These are phyloP conservation scores for Copromyces sp. DNA, from an alignment of 495 filamentous ascomycete species.

Conservation along the genomic window DNA sequence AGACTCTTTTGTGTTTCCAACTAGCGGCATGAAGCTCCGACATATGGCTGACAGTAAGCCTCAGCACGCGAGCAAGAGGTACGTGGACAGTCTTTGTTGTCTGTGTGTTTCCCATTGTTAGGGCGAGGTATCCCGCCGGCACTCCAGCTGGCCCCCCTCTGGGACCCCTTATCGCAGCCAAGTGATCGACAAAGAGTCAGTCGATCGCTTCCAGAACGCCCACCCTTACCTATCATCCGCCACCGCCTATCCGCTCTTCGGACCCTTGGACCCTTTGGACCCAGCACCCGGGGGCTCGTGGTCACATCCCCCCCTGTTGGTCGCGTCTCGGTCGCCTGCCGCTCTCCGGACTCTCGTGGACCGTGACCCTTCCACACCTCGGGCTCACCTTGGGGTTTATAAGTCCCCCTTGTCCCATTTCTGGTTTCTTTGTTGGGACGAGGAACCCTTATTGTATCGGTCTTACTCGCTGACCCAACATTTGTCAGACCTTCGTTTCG, in stretches of 20 bases:
- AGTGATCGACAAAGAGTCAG: slow-evolving; percentile 4
- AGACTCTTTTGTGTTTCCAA: background rate
- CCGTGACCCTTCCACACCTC: background rate
- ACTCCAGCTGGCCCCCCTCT: background rate
- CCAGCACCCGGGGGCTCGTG: background rate
- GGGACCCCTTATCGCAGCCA: slow-evolving; percentile 9
- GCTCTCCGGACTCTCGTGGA: slow-evolving; percentile 5
- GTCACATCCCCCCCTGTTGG: background rate
- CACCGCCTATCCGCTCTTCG: slow-evolving; percentile 3
- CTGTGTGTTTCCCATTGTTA: background rate
- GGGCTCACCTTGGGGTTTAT: background rate
- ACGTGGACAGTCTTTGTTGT: background rate
- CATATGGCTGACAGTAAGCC: background rate
- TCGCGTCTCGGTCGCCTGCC: background rate
- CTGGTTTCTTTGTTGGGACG: background rate
- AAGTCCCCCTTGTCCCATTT: background rate
- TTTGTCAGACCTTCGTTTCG: background rate
- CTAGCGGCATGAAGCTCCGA: background rate
- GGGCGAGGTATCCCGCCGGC: background rate
- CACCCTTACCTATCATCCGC: slow-evolving; percentile 4
- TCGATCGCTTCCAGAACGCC: slow-evolving; percentile 17
- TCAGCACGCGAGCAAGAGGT: background rate
- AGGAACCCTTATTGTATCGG: background rate
- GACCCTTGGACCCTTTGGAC: background rate
- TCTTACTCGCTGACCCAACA: background rate